Evolutionary conservation across 768 basidiomycete species (phyloP).

Genomic region (Suillus paluster): DNA sequence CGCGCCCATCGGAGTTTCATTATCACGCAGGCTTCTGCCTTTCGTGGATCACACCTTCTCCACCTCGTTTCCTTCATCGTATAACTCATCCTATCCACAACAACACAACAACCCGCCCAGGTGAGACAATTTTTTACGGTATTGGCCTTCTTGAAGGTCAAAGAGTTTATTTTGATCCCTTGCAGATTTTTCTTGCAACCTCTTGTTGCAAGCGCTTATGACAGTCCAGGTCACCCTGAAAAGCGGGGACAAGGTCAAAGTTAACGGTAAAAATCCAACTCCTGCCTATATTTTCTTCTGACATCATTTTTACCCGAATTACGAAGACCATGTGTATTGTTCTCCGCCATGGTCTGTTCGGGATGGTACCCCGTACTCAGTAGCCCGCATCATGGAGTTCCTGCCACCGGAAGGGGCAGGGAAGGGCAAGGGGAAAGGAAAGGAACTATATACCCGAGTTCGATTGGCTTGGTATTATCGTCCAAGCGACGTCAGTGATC

Average conservation of each 20-base stretch:
- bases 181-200: conserved; percentile 33
- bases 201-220: conserved; percentile 27
- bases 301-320: conserved; percentile 36
- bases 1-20: conserved; percentile 43
- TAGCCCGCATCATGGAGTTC: conserved; percentile 97
- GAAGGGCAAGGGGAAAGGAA: conserved; percentile 67
- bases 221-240: conserved; percentile 60
- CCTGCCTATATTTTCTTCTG: conserved; percentile 18
- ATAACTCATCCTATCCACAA: conserved; percentile 27
- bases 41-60: conserved; percentile 35
- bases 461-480: conserved; percentile 97
- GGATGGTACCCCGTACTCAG: conserved; percentile 93
- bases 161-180: conserved; percentile 6
- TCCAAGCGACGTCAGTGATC: conserved; percentile 93
- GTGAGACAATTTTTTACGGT: conserved; percentile 28
- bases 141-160: not conserved
- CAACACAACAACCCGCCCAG: conserved; percentile 19
- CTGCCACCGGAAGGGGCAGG: conserved; percentile 77
- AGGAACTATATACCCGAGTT: conserved; percentile 78
- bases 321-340: conserved; percentile 93
- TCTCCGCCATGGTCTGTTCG: conserved; percentile 91
- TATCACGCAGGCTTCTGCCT: conserved; percentile 31
- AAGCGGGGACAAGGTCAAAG: conserved; percentile 83
- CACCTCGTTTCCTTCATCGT: conserved; percentile 40
- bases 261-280: conserved; percentile 68